Conservation (phyloP, 1,284 basidiomycete genomes). For the Tilletia indica region DNA sequence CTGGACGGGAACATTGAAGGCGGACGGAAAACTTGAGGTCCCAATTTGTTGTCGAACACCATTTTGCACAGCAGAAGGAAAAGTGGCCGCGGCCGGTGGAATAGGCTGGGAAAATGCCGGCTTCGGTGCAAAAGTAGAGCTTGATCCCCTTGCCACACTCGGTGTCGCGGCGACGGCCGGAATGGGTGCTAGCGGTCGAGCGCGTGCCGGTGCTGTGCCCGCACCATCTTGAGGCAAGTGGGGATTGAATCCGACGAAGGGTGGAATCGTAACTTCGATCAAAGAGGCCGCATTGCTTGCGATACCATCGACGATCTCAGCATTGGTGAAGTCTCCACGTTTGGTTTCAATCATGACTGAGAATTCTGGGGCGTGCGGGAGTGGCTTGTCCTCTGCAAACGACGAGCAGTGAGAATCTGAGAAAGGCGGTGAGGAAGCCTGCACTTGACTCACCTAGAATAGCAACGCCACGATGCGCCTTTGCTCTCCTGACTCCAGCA, state of each 20-base stretch:
- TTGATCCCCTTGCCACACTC: no score
- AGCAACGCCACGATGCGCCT: background rate
- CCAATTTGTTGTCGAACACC: no score
- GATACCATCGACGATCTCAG: constrained; percentile 75
- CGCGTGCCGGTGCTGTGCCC: background rate
- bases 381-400: constrained; percentile 34
- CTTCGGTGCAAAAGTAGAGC: no score
- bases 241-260: constrained; percentile 7
- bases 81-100: no score
- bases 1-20: background rate
- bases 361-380: constrained; percentile 54
- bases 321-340: constrained; percentile 64
- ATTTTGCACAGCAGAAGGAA: no score
- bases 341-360: constrained; percentile 72
- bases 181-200: background rate
- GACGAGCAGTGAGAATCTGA: background rate
- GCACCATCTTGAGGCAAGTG: background rate
- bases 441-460: background rate
- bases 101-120: no score
- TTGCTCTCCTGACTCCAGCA: constrained; percentile 49
- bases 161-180: no score
- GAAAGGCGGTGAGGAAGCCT: background rate
- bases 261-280: background rate
- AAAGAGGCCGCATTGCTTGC: constrained; percentile 28
- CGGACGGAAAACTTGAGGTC: background rate